Conservation (phyloP, 768 basidiomycete genomes). For the Auriculariales sp. region DNA sequence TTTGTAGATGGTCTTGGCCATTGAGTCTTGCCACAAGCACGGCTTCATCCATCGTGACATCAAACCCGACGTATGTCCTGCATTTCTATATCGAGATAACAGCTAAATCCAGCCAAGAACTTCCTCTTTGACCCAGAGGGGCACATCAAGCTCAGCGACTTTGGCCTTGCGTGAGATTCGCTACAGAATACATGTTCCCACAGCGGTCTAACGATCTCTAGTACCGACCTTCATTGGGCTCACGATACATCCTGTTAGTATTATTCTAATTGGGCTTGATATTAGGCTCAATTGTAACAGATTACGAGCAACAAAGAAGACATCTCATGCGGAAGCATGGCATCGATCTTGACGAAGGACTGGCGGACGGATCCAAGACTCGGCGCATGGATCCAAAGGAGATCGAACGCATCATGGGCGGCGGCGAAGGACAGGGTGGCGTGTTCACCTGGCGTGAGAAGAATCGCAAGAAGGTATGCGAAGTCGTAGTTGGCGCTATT, state of each 20-base stretch:
- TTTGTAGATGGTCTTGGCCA: constrained; percentile 76
- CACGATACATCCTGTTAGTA: constrained; percentile 80
- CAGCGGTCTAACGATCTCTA: constrained; percentile 15
- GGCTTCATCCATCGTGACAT: constrained; percentile 98
- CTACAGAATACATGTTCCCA: neutral
- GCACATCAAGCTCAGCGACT: constrained; percentile 90
- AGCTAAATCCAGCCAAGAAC: constrained; percentile 36
- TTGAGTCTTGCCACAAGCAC: constrained; percentile 84
- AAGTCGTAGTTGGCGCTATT: neutral
- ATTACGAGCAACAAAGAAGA: constrained; percentile 87
- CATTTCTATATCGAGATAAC: neutral
- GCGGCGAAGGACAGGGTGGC: constrained; percentile 59
- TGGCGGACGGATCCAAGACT: constrained; percentile 55
- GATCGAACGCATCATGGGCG: constrained; percentile 72
- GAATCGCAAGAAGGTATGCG: constrained; percentile 67
- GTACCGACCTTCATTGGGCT: constrained; percentile 90
- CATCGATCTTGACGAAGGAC: constrained; percentile 78
- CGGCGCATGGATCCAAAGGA: constrained; percentile 71
- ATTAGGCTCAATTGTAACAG: constrained; percentile 22
- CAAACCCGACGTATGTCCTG: constrained; percentile 73
- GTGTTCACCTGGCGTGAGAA: constrained; percentile 94
- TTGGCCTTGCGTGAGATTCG: constrained; percentile 77
- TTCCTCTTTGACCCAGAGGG: constrained; percentile 90
- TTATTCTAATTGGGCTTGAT: constrained; percentile 14
- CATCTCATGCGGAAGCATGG: constrained; percentile 86